These are phyloP conservation scores for Lupinus albus DNA, from an alignment of 306 rosid genomes.

Conservation along the genomic window DNA sequence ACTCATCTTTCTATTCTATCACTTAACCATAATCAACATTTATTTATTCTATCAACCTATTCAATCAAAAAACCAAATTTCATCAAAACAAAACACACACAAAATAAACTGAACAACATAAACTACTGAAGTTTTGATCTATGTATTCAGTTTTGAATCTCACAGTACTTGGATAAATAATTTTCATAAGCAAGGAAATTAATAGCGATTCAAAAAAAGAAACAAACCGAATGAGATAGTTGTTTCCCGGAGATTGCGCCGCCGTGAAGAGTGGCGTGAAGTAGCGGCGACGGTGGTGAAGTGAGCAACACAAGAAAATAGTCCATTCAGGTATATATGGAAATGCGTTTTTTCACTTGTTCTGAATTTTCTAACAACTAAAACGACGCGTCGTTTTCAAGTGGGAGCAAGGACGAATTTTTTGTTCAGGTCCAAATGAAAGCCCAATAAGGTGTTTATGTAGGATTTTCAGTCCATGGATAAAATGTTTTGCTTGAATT, in stretches of 20 bases:
- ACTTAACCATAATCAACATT: constrained; percentile 34
- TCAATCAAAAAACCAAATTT: not conserved
- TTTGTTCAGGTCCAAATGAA: not conserved
- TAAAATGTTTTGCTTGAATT: not conserved
- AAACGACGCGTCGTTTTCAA: constrained; percentile 35
- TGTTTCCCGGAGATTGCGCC: constrained; percentile 1
- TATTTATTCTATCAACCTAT: not conserved
- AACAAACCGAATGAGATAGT: constrained; percentile 12
- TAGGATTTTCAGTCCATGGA: too few species aligned
- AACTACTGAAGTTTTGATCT: not conserved
- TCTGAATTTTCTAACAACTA: not conserved
- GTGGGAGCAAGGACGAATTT: not conserved
- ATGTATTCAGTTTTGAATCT: too few species aligned
- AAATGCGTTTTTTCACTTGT: not conserved
- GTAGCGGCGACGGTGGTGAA: constrained; percentile 8
- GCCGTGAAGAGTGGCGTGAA: not conserved
- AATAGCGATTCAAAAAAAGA: not conserved
- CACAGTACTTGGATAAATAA: not conserved
- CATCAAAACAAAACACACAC: not conserved
- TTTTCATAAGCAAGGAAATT: not conserved
- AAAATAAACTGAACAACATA: not conserved
- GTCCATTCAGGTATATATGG: constrained; percentile 32
- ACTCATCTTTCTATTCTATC: constrained; percentile 52
- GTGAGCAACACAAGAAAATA: not conserved
- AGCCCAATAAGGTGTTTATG: not conserved